Evolutionary conservation across 2,329 filamentous ascomycete genomes (phyloP).

Genomic region (Colletotrichum australisinense): DNA sequence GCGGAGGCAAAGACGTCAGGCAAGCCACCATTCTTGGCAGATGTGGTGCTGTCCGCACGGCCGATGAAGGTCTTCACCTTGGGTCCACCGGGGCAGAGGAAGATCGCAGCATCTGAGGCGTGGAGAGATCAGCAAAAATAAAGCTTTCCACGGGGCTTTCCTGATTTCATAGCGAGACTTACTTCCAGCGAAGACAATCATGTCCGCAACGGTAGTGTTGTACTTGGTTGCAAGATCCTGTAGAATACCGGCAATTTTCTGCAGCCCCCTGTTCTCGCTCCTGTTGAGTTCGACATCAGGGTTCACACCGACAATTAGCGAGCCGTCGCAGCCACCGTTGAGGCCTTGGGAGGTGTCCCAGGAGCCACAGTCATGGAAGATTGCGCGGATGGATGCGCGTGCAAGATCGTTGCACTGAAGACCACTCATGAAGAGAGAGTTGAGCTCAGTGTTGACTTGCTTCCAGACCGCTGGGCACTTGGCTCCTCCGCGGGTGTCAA

Average conservation of each 20-base stretch:
- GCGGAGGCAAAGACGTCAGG: slow-evolving; percentile 54
- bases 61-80: slow-evolving; percentile 64
- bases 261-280: slow-evolving; percentile 58
- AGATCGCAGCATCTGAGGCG: slow-evolving; percentile 56
- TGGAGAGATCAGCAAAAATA: no score
- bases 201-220: slow-evolving; percentile 62
- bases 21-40: slow-evolving; percentile 53
- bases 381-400: slow-evolving; percentile 56
- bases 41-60: slow-evolving; percentile 54
- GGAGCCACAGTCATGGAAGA: slow-evolving; percentile 59
- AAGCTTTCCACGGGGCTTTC: not conserved
- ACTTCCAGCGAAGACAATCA: slow-evolving; percentile 59
- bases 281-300: slow-evolving; percentile 48
- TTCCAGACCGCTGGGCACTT: slow-evolving; percentile 46
- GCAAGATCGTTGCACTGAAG: slow-evolving; percentile 52
- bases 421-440: slow-evolving; percentile 43
- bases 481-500: not conserved
- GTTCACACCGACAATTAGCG: slow-evolving; percentile 49
- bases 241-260: slow-evolving; percentile 51
- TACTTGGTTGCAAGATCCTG: slow-evolving; percentile 50
- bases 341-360: slow-evolving; percentile 50
- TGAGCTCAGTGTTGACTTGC: slow-evolving; percentile 51
- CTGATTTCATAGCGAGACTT: not conserved
- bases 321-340: slow-evolving; percentile 59
- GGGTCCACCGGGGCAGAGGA: slow-evolving; percentile 58